phyloP scores from a whole-genome alignment of 2,329 filamentous ascomycete genomes.

The Purpureocillium lavendulum region DNA sequence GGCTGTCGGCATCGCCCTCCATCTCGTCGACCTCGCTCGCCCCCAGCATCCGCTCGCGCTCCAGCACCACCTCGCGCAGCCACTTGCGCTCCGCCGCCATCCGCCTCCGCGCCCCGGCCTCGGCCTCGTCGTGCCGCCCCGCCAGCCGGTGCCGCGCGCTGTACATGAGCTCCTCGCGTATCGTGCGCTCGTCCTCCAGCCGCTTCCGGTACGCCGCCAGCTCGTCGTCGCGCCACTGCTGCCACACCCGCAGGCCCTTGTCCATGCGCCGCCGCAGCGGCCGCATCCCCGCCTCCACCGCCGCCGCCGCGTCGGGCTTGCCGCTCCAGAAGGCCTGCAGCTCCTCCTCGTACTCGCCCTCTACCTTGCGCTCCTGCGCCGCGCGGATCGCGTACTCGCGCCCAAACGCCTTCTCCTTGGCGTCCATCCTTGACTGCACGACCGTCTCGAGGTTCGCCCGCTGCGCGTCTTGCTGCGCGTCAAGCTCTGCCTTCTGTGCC shows the following conservation, averaged over 20 bases:
- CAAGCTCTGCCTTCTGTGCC: conserved; percentile 18
- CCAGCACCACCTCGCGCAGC: conserved; percentile 34
- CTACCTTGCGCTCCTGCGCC: conserved; percentile 30
- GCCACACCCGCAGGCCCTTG: conserved; percentile 28
- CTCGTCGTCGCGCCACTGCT: conserved; percentile 30
- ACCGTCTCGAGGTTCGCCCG: conserved; percentile 16
- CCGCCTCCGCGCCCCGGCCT: conserved; percentile 21
- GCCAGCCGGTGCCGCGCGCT: conserved; percentile 23
- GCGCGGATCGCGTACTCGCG: conserved; percentile 33
- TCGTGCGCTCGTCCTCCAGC: conserved; percentile 29
- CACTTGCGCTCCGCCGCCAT: conserved; percentile 37
- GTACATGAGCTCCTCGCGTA: conserved; percentile 34
- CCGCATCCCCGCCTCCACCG: conserved; percentile 23
- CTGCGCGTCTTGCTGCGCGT: conserved; percentile 23
- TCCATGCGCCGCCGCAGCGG: conserved; percentile 32
- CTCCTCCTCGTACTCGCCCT: conserved; percentile 32
- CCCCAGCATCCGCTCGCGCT: conserved; percentile 32
- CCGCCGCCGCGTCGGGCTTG: conserved; percentile 21
- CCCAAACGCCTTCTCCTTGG: conserved; percentile 24
- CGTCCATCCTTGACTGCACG: conserved; percentile 19
- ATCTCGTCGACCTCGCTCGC: conserved; percentile 34
- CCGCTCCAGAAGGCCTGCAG: conserved; percentile 30
- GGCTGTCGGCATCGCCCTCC: conserved; percentile 27
- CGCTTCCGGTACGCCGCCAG: conserved; percentile 24
- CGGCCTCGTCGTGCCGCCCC: conserved; percentile 18